Base-by-base conservation (phyloP, 495 filamentous ascomycete genomes). In the Podospora australis region DNA sequence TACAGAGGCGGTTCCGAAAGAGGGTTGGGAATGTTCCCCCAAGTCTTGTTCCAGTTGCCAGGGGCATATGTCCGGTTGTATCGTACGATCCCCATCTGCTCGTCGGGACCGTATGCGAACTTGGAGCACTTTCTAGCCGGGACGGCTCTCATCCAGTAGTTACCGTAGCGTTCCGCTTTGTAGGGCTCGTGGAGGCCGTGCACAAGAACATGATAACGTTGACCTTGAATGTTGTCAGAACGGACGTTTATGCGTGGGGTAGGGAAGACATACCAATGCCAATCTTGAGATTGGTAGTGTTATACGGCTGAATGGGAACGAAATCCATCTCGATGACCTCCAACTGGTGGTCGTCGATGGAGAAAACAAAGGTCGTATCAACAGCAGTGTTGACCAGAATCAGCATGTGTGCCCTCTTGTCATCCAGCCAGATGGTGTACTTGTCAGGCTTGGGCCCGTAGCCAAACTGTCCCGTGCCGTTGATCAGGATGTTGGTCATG, bases 161-260 rank as follows among this genome's bases (percentile, higher is more conserved):
- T 39, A 4, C 20, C 23, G 24, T 40, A 40, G 16, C 16, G 4
- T 44, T 56, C 51, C 26, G 16, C 28, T 3, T 3, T 28, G 13
- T 0, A 28, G 35, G 14, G n/a, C 14, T 22, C 17, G 16, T n/a
- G 67, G 40, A 77, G 68, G 3, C 78, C 80, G 28, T 71, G 70
- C 23, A 86, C 68, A 42, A 87, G 72, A 13, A 86, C 63, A 50
- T 83, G 70, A 62, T 82, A 84, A 22, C 83, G 71, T 60, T 87
- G 80, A 7, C 78, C 40, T 43, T 16, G 1, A 28, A 4, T 4
- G 3, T 7, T 9, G 21, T 40, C 11, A 19, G 16, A 21, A 20
- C 7, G 16, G 16, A 8, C 23, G 13, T 23, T 13, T 4, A 16
- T 6, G 36, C 21, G 11, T 6, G 11, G n/a, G 3, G 10, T 6